phyloP scores from a whole-genome alignment of 345 rosid species.

The Bruguiera parviflora region DNA sequence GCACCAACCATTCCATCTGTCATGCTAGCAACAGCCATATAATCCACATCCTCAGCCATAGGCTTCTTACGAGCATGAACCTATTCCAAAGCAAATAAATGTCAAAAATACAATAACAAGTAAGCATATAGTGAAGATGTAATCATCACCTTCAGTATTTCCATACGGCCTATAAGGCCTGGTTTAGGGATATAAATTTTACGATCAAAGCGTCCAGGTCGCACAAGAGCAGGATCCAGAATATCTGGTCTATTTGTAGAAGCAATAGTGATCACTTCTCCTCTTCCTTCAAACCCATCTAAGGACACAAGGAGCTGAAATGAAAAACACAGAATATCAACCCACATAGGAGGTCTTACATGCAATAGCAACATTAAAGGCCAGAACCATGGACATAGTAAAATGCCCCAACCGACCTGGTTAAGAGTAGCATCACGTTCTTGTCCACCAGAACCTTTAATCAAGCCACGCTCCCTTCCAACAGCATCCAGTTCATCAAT shows the following conservation, averaged over 20 bases:
- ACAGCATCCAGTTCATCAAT: constrained; percentile 96
- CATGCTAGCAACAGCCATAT: constrained; percentile 85
- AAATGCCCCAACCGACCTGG: constrained; percentile 54
- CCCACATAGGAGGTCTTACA: background rate
- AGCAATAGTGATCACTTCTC: constrained; percentile 91
- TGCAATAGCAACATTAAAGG: constrained; percentile 6
- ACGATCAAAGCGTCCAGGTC: constrained; percentile 89
- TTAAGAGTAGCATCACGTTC: constrained; percentile 97
- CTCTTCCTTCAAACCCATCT: constrained; percentile 98
- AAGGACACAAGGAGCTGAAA: constrained; percentile 82
- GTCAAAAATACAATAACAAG: background rate
- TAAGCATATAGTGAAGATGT: background rate
- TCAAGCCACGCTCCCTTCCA: constrained; percentile 93
- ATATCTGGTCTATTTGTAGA: constrained; percentile 95
- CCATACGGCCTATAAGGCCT: constrained; percentile 83
- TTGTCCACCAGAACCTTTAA: constrained; percentile 96
- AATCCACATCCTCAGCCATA: constrained; percentile 92
- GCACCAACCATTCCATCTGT: constrained; percentile 99
- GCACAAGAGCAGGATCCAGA: constrained; percentile 90
- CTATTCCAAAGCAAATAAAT: constrained; percentile 27
- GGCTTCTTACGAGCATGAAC: constrained; percentile 97
- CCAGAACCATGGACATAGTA: background rate
- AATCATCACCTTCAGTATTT: constrained; percentile 69
- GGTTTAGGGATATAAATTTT: constrained; percentile 84
- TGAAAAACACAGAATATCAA: constrained; percentile 9